These are phyloP conservation scores for Dothistroma septosporum DNA, from an alignment of 2,329 filamentous ascomycete species.

Conservation along the genomic window DNA sequence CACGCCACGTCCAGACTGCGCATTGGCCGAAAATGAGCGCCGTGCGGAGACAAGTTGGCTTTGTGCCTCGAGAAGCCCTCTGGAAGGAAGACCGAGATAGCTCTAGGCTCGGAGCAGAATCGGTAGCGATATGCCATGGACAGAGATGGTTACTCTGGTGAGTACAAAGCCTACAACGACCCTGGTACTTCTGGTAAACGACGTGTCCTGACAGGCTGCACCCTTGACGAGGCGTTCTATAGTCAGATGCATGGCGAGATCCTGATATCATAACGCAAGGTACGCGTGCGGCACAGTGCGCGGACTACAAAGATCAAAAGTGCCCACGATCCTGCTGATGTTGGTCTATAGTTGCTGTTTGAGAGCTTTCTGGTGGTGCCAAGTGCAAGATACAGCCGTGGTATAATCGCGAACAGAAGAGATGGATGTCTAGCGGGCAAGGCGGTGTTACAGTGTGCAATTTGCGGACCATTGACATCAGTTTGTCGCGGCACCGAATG, in stretches of 20 bases:
- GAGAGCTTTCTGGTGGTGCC: no score
- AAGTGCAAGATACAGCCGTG: no score
- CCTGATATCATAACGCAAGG: constrained; percentile 7
- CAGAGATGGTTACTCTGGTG: neutral
- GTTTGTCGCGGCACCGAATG: no score
- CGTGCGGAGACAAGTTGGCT: neutral
- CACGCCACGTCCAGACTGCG: neutral
- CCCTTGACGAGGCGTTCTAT: neutral
- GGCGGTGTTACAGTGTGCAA: no score
- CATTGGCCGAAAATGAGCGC: neutral
- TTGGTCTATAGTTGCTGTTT: neutral
- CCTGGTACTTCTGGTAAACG: neutral
- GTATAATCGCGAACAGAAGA: no score
- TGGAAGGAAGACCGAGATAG: neutral
- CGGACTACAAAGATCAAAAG: neutral
- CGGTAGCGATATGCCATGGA: neutral
- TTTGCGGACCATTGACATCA: no score
- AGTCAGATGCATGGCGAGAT: constrained; percentile 6
- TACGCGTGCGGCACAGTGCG: constrained; percentile 1
- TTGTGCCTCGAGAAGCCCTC: neutral
- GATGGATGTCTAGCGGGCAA: no score
- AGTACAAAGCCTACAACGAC: neutral
- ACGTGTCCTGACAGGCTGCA: constrained; percentile 2
- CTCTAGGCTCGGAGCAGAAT: neutral
- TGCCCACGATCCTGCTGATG: neutral